A percentile compares a stretch with the other conserved stretches of the same genome.
Evolutionary conservation across 345 rosid genomes (phyloP).

Genomic region (Eucalyptus cloeziana): DNA sequence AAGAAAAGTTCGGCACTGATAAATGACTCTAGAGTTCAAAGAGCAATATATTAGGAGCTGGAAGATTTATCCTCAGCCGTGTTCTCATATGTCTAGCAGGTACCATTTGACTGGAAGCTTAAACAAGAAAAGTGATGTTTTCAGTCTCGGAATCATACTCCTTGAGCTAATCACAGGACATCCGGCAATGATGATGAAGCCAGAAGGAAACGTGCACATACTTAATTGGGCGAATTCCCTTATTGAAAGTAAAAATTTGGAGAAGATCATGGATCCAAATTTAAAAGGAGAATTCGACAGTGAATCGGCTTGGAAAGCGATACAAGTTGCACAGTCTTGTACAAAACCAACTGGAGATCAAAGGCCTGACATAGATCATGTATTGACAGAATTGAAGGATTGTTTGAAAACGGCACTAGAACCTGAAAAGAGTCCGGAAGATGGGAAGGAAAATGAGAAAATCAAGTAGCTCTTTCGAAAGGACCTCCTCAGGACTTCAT

Average conservation of each 20-base stretch:
- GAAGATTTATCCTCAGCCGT: no score
- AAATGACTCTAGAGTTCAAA: no score
- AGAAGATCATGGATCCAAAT: slow-evolving; percentile 20
- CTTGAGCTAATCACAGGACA: slow-evolving; percentile 36
- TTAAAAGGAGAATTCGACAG: slow-evolving; percentile 6
- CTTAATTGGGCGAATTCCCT: slow-evolving; percentile 18
- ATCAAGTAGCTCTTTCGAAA: neutral
- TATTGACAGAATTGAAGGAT: neutral
- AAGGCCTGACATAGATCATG: neutral
- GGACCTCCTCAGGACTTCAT: neutral
- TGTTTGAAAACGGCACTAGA: accelerated
- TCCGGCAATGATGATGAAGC: slow-evolving; percentile 16
- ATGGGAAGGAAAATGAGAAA: neutral
- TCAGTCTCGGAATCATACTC: slow-evolving; percentile 35
- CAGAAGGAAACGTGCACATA: slow-evolving; percentile 9
- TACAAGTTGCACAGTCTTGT: neutral
- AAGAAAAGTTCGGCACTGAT: no score
- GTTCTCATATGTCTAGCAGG: neutral
- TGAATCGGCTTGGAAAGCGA: slow-evolving; percentile 21
- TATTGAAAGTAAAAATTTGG: slow-evolving; percentile 18
- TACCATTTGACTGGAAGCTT: neutral
- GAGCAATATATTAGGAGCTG: no score
- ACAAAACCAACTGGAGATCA: neutral
- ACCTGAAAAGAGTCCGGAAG: no score
- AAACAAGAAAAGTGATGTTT: slow-evolving; percentile 41